Base-by-base conservation (phyloP, 768 basidiomycete species). In the Nevesoporus exiguus region DNA sequence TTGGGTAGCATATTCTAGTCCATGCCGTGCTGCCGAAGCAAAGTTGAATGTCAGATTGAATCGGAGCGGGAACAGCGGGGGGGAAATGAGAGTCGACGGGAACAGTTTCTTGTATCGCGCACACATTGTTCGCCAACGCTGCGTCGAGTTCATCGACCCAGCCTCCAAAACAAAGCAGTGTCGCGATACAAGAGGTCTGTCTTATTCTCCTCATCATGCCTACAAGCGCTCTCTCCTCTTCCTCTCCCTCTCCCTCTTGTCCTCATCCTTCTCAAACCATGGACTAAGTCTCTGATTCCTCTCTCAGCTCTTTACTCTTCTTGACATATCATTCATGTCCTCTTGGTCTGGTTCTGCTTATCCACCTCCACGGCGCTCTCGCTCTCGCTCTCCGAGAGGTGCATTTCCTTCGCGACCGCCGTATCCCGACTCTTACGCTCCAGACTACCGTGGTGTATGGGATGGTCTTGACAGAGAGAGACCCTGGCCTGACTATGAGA, bases 101-200 rank as follows among this genome's bases (percentile, higher is more conserved):
- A 25, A 39, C 25, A 31, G 31, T 50, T 59, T 67, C 59, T 60
- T 76, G 77, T 76, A 84, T 84, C 83, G 84, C 85, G 82, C 83
- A 79, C 81, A 82, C 74, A 73, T 69, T 71, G 66, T 70, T 59
- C 66, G 63, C 64, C 71, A 72, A 67, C 72, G 68, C 67, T 71
- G 68, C 70, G 72, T 73, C 68, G 67, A 61, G 57, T 56, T 61
- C 30, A 52, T 62, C 54, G 65, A 58, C 58, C 39, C 56, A 49
- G 66, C 58, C 77, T 64, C 22, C 63, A 72, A 71, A 71, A 64
- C 61, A 66, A 57, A 61, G 56, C 67, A 67, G 76, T 76, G 72
- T 75, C 74, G 77, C 74, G 75, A 71, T 73, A 77, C 79, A 84
- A 86, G 88, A 92, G 89, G 89, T 92, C 89, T 88, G 89, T 92